These are phyloP conservation scores for Candida sonorensis DNA, from an alignment of 805 yeast genomes.

Conservation along the genomic window DNA sequence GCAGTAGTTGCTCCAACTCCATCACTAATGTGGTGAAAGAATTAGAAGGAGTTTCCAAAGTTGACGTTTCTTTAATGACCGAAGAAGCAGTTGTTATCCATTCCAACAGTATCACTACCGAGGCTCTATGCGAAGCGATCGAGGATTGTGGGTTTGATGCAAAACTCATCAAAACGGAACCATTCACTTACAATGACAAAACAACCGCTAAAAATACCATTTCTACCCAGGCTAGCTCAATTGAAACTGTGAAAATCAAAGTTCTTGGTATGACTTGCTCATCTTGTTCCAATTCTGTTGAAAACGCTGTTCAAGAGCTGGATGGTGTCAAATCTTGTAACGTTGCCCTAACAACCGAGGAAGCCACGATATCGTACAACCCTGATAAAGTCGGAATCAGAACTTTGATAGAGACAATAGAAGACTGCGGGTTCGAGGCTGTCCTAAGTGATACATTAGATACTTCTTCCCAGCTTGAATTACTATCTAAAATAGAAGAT, in stretches of 20 bases:
- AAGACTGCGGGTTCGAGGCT: constrained; percentile 49
- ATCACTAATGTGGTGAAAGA: constrained; percentile 47
- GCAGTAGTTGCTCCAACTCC: constrained; percentile 70
- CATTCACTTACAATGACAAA: constrained; percentile 1
- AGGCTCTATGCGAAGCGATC: constrained; percentile 38
- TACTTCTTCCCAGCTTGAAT: constrained; percentile 59
- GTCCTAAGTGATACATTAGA: constrained; percentile 41
- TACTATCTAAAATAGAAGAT: constrained; percentile 65
- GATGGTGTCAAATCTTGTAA: constrained; percentile 43
- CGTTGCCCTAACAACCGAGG: constrained; percentile 48
- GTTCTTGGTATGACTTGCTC: constrained; percentile 60
- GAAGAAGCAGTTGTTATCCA: constrained; percentile 60
- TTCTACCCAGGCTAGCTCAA: constrained; percentile 1
- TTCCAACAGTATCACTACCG: constrained; percentile 23
- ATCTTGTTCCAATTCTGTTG: constrained; percentile 44
- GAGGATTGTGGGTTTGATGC: constrained; percentile 47
- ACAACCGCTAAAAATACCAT: not conserved
- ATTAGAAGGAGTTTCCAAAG: constrained; percentile 44
- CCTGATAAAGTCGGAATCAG: constrained; percentile 54
- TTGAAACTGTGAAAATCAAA: constrained; percentile 24
- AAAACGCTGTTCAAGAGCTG: constrained; percentile 34
- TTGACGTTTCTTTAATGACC: constrained; percentile 63
- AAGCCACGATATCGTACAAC: constrained; percentile 48
- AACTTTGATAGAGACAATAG: constrained; percentile 46
- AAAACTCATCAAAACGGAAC: constrained; percentile 29